phyloP scores from a whole-genome alignment of 164 flowering plant species.

The Aristolochia contorta region DNA sequence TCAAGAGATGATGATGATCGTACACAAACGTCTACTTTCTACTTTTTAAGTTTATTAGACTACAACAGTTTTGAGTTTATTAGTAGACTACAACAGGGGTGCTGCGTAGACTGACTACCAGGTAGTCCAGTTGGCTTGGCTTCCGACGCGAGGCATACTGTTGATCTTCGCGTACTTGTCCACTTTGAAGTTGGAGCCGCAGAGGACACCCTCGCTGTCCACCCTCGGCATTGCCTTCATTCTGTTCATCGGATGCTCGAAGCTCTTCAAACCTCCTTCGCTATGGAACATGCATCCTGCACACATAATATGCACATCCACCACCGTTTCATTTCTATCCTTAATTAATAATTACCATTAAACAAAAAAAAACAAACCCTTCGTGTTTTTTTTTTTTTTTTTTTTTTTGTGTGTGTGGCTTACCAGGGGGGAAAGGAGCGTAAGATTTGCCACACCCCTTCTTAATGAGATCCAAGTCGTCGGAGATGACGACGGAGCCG shows the following conservation, averaged over 20 bases:
- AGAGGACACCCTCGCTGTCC: conserved; percentile 82
- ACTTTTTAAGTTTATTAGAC: no score
- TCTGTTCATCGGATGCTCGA: conserved; percentile 92
- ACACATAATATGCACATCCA: no score
- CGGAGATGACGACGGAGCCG: conserved; percentile 81
- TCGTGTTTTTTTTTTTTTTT: no score
- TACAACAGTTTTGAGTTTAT: no score
- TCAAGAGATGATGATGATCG: no score
- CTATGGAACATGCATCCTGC: conserved; percentile 91
- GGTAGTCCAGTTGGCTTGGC: conserved; percentile 58
- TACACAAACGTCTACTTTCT: no score
- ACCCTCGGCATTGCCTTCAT: conserved; percentile 85
- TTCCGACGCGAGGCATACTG: conserved; percentile 81
- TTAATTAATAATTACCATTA: no score
- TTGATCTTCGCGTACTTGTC: conserved; percentile 52
- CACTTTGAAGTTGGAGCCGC: conserved; percentile 88
- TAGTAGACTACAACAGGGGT: no score
- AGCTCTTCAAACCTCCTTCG: conserved; percentile 83
- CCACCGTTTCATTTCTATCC: no score
- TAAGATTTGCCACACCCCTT: conserved; percentile 84
- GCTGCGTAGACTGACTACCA: conserved; percentile 26
- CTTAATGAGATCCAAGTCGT: conserved; percentile 65
- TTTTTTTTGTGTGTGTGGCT: no score
- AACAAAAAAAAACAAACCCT: no score
- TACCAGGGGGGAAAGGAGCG: conserved; percentile 90